phyloP scores from a whole-genome alignment of 345 rosid species.

The Conringia planisiliqua region DNA sequence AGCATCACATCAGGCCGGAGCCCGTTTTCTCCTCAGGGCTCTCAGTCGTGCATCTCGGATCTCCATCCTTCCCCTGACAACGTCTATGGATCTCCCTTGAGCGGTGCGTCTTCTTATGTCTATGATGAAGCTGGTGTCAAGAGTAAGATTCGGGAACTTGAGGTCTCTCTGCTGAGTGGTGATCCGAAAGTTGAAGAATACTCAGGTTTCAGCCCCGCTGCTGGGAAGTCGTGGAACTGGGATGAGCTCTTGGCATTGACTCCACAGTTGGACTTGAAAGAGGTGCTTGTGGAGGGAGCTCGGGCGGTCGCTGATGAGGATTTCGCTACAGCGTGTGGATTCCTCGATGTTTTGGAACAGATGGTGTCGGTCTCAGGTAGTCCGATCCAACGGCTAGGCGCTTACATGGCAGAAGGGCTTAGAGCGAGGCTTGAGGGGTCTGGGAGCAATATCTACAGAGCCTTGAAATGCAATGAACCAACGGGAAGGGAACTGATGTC shows the following conservation, averaged over 20 bases:
- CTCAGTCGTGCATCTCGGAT: slow-evolving; percentile 73
- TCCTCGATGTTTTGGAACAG: slow-evolving; percentile 68
- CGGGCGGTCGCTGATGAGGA: slow-evolving; percentile 53
- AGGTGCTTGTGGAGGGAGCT: slow-evolving; percentile 65
- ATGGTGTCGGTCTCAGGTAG: slow-evolving; percentile 90
- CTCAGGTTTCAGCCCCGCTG: slow-evolving; percentile 38
- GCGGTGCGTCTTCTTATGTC: slow-evolving; percentile 53
- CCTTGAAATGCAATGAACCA: slow-evolving; percentile 79
- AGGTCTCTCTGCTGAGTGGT: slow-evolving; percentile 59
- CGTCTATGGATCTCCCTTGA: slow-evolving; percentile 67
- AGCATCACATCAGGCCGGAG: slow-evolving; percentile 62
- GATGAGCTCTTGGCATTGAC: slow-evolving; percentile 44
- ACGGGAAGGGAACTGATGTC: slow-evolving; percentile 87
- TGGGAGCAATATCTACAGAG: slow-evolving; percentile 79
- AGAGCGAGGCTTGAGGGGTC: slow-evolving; percentile 85
- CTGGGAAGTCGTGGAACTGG: slow-evolving; percentile 44
- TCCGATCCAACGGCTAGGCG: slow-evolving; percentile 76
- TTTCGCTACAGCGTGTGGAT: slow-evolving; percentile 43
- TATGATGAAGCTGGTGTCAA: slow-evolving; percentile 47
- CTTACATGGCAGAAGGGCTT: slow-evolving; percentile 93
- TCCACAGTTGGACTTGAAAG: slow-evolving; percentile 58
- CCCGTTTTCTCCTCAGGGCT: slow-evolving; percentile 83
- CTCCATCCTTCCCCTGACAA: slow-evolving; percentile 66
- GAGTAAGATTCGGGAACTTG: slow-evolving; percentile 70
- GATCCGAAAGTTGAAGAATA: slow-evolving; percentile 51